phyloP scores from a whole-genome alignment of 257 asterid genomes.

The Przewalskia tangutica region DNA sequence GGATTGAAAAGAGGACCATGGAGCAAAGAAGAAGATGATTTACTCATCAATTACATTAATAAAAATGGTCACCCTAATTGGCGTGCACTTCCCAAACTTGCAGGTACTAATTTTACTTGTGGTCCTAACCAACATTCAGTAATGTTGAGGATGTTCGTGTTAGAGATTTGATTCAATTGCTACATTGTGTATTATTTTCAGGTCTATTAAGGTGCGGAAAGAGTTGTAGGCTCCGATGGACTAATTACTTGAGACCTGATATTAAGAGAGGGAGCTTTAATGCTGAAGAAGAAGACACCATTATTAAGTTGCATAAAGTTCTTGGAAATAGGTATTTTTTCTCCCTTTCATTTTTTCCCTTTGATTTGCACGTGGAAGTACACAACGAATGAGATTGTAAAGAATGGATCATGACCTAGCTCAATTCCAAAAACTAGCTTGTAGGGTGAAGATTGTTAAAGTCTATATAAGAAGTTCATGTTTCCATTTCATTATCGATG shows the following conservation, averaged over 20 bases:
- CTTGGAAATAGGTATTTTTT: constrained; percentile 20
- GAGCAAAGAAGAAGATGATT: constrained; percentile 27
- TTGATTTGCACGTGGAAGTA: neutral
- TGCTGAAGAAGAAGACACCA: constrained; percentile 40
- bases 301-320: constrained; percentile 30
- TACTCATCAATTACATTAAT: constrained; percentile 18
- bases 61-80: constrained; percentile 25
- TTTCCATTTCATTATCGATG: too few relatives aligned
- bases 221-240: constrained; percentile 71
- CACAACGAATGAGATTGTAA: neutral
- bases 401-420: too few relatives aligned
- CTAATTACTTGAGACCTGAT: constrained; percentile 52
- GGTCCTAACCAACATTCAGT: too few relatives aligned
- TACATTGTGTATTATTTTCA: neutral
- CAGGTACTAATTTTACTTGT: constrained; percentile 9
- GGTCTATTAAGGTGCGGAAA: constrained; percentile 45
- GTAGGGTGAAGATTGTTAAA: too few relatives aligned
- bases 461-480: too few relatives aligned
- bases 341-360: neutral
- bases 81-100: constrained; percentile 31
- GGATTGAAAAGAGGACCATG: constrained; percentile 34
- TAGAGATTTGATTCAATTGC: too few relatives aligned
- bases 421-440: too few relatives aligned
- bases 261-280: constrained; percentile 51
- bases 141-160: too few relatives aligned